These are phyloP conservation scores for Pseudohyphozyma bogoriensis DNA, from an alignment of 768 basidiomycete genomes.

Conservation along the genomic window DNA sequence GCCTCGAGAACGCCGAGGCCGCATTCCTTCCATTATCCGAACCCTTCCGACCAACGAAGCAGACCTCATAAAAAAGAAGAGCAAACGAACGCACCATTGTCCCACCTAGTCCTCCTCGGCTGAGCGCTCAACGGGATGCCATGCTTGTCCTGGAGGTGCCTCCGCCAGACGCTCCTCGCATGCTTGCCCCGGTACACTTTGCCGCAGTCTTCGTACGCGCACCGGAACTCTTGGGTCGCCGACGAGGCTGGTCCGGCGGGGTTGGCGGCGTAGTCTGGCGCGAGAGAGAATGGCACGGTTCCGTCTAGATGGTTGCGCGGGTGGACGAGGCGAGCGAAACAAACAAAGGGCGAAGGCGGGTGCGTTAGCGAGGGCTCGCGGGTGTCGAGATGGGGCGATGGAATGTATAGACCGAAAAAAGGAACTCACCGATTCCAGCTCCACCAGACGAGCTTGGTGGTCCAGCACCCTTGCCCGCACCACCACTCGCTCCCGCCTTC, in stretches of 20 bases:
- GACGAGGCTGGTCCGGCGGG: slow-evolving; percentile 23
- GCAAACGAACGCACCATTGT: slow-evolving; percentile 36
- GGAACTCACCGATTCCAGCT: too few relatives aligned
- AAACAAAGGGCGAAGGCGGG: too few relatives aligned
- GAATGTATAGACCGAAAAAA: too few relatives aligned
- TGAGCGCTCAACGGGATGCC: slow-evolving; percentile 39
- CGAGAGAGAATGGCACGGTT: slow-evolving; percentile 2
- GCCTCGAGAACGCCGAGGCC: too few relatives aligned
- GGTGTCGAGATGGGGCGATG: too few relatives aligned
- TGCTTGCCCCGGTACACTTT: slow-evolving; percentile 43
- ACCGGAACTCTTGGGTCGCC: slow-evolving; percentile 27
- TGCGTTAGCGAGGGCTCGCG: too few relatives aligned
- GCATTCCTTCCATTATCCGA: background rate
- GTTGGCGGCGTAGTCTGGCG: slow-evolving; percentile 24
- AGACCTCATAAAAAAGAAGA: background rate
- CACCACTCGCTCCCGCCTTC: too few relatives aligned
- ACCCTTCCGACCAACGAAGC: background rate
- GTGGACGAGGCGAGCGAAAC: too few relatives aligned
- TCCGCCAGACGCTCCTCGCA: slow-evolving; percentile 40
- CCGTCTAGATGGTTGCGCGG: too few relatives aligned
- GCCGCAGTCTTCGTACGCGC: slow-evolving; percentile 34
- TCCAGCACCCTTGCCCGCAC: too few relatives aligned
- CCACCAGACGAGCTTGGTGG: too few relatives aligned
- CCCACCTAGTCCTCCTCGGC: slow-evolving; percentile 41
- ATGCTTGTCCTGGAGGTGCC: slow-evolving; percentile 43